Evolutionary conservation across 75 land plant species (phyloP).

Genomic region (Chamaecyparis obtusa): DNA sequence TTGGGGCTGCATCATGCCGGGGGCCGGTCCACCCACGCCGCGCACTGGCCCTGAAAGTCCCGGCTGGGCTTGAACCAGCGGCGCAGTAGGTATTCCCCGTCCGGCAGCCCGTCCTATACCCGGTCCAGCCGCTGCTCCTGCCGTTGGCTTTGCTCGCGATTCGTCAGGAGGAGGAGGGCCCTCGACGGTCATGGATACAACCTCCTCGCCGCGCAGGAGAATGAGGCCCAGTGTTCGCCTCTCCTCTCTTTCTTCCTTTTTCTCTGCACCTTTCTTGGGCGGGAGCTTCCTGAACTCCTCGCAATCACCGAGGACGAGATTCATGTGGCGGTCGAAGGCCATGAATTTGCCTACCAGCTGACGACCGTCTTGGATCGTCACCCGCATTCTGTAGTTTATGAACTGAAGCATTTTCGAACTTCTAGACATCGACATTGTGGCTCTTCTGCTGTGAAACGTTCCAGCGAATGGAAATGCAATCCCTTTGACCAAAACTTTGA

Average conservation of each 20-base stretch:
- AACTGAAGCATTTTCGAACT: conserved; percentile 88
- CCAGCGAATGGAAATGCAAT: too few relatives aligned
- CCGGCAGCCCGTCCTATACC: conserved; percentile 95
- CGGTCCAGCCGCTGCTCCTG: conserved; percentile 52
- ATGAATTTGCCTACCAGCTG: conserved; percentile 95
- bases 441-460: neutral
- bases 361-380: conserved; percentile 93
- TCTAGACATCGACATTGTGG: conserved; percentile 73
- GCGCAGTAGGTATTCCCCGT: conserved; percentile 79
- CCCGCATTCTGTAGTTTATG: conserved; percentile 97
- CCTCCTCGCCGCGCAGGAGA: conserved; percentile 95
- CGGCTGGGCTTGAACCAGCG: conserved; percentile 82
- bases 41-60: conserved; percentile 89
- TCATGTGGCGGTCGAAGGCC: conserved; percentile 99
- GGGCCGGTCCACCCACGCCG: conserved; percentile 91
- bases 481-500: too few relatives aligned
- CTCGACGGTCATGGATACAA: conserved; percentile 93
- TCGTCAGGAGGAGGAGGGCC: conserved; percentile 92
- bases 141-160: conserved; percentile 45
- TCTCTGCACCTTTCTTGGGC: conserved; percentile 47
- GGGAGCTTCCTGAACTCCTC: conserved; percentile 94
- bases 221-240: conserved; percentile 89
- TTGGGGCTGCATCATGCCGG: conserved; percentile 99
- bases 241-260: conserved; percentile 75
- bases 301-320: conserved; percentile 92